Base-by-base conservation (phyloP, 2,329 filamentous ascomycete genomes). In the Calonectria pseudoturangicola region DNA sequence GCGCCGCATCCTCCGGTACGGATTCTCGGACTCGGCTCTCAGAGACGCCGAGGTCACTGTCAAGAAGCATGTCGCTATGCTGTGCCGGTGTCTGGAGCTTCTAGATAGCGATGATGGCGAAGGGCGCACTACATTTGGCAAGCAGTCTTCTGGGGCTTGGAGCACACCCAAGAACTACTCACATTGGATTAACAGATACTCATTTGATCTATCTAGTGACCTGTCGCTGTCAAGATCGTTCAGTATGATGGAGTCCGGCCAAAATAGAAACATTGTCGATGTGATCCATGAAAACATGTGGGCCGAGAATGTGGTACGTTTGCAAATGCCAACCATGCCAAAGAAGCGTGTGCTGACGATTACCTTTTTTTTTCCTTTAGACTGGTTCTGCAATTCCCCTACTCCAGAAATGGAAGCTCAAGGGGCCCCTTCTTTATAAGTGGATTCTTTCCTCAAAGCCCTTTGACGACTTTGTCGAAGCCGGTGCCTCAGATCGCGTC, bases 121-220 rank as follows among this genome's bases (percentile, higher is more conserved):
- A 25, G 45, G 45, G 45, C 45, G n/a, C n/a, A 48, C 45, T 48
- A 25, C 45, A 48, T 25, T 48, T 15, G 45, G 8, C 45, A 21
- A 48, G n/a, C n/a, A 48, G 45, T 48, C 45, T 48, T 48, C 45
- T 25, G 45, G 45, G 45, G 21, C 45, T 8, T 48, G 45, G 45
- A 48, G 45, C 45, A 48, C 45, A 21, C 45, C 45, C 45, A 48
- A 48, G 45, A 48, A 48, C n/a, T 48, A 48, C 45, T 48, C 45
- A 10, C n/a, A 25, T 25, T 48, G 45, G 45, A 48, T 48, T 25
- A 48, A 48, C n/a, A 7, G 45, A 25, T 48, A 48, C n/a, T 48
- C 45, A 6, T 48, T 48, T 48, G 45, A 48, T 25, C 45, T 48
- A 8, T 48, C 45, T 9, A 48, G 45, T 9, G 45, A 48, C 45